Evolutionary conservation across 192 early-diverging fungal genomes (phyloP).

Genomic region (Rhizophagus prolifer): DNA sequence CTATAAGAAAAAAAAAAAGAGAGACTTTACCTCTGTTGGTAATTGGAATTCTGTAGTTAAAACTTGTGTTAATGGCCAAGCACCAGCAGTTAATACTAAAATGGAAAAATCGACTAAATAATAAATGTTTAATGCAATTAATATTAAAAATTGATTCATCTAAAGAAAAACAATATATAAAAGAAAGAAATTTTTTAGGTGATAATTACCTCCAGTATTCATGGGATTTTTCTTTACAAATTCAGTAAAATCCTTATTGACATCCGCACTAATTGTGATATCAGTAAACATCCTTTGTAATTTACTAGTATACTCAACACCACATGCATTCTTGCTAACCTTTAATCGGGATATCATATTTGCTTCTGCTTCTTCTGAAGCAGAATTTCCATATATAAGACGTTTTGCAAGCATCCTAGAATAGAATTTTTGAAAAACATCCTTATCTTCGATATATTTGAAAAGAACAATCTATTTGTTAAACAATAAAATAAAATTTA

Average conservation of each 20-base stretch:
- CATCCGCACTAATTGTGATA: conserved; percentile 71
- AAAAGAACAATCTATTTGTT: conserved; percentile 63
- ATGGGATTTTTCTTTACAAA: conserved; percentile 40
- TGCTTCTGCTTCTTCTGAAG: conserved; percentile 77
- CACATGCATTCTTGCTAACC: conserved; percentile 69
- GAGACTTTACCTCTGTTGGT: conserved; percentile 82
- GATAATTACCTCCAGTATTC: conserved; percentile 49
- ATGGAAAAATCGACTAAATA: conserved; percentile 66
- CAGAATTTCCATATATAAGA: conserved; percentile 67
- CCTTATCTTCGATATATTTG: conserved; percentile 88
- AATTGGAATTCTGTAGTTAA: conserved; percentile 72
- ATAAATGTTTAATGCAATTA: not conserved
- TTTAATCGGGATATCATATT: conserved; percentile 81
- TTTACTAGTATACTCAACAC: conserved; percentile 83
- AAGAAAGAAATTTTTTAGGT: not conserved
- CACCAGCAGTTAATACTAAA: conserved; percentile 75
- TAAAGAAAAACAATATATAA: not conserved
- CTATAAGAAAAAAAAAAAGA: no score
- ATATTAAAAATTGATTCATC: no score
- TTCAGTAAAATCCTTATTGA: conserved; percentile 56
- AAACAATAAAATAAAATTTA: not conserved
- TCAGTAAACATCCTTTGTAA: conserved; percentile 89
- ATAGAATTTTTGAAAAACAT: conserved; percentile 92
- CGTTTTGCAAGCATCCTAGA: conserved; percentile 79
- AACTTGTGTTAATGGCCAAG: conserved; percentile 76